These are phyloP conservation scores for Globisporangium polare DNA, from an alignment of 352 stramenopile genomes.

Conservation along the genomic window DNA sequence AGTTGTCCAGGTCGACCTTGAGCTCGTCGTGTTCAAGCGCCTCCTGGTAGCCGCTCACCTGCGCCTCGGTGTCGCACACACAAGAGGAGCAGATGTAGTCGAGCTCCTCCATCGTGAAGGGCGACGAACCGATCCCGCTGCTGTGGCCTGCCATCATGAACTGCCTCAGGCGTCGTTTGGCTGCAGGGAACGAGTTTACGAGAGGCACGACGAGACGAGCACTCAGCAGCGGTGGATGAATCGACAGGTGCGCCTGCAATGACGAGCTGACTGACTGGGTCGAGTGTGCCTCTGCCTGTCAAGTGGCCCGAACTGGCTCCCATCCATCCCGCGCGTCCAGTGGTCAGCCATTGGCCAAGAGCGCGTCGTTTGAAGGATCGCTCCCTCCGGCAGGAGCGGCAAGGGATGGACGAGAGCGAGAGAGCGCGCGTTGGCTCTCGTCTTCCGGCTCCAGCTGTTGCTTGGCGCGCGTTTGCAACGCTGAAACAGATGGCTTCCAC, in stretches of 20 bases:
- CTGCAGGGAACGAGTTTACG: neutral
- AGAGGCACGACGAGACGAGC: neutral
- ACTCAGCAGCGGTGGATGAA: neutral
- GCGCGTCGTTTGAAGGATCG: conserved; percentile 3
- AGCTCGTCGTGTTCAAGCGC: conserved; percentile 22
- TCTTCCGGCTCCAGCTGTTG: neutral
- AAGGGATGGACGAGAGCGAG: conserved; percentile 7
- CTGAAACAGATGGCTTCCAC: no score
- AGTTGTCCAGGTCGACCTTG: conserved; percentile 34
- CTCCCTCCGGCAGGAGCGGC: neutral
- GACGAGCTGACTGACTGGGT: no score
- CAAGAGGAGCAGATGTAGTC: conserved; percentile 58
- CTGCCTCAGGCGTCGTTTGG: neutral
- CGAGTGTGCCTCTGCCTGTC: neutral
- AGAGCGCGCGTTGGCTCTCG: neutral
- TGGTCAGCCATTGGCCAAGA: conserved; percentile 6
- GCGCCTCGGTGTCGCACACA: conserved; percentile 43
- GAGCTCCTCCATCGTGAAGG: conserved; percentile 56
- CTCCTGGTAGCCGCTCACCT: conserved; percentile 31
- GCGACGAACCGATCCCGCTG: conserved; percentile 8
- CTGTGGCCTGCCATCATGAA: neutral
- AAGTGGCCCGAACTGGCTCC: conserved; percentile 2
- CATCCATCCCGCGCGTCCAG: neutral
- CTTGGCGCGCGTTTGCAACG: neutral
- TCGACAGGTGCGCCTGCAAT: neutral